phyloP scores from a whole-genome alignment of 108 stramenopile genomes.

The Poteriospumella lacustris region DNA sequence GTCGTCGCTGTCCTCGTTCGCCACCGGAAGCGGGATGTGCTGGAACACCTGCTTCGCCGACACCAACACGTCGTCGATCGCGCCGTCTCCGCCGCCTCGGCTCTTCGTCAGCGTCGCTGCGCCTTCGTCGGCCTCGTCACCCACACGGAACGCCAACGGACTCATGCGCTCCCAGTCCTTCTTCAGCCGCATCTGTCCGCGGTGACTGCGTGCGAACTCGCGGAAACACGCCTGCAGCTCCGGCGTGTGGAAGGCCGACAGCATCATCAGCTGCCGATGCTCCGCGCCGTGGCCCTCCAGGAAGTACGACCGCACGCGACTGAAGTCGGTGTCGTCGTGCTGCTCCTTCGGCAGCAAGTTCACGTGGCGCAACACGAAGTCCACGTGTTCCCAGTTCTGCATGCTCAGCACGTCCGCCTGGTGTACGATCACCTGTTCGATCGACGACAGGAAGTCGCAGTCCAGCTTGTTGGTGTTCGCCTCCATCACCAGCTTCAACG shows the following conservation, averaged over 20 bases:
- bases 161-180: conserved; percentile 51
- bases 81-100: conserved; percentile 57
- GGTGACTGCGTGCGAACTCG: conserved; percentile 51
- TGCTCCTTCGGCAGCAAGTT: conserved; percentile 73
- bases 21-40: too few relatives aligned
- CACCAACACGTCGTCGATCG: conserved; percentile 63
- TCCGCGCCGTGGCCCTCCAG: conserved; percentile 67
- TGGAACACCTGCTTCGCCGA: conserved; percentile 83
- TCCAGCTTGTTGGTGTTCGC: conserved; percentile 46
- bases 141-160: conserved; percentile 62
- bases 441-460: conserved; percentile 76
- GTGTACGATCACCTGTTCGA: conserved; percentile 72
- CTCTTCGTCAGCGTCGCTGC: too few relatives aligned
- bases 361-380: conserved; percentile 57
- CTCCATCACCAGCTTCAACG: conserved; percentile 69
- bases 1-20: too few relatives aligned
- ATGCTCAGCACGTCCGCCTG: conserved; percentile 77
- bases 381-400: conserved; percentile 95
- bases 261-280: conserved; percentile 77
- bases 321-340: conserved; percentile 73
- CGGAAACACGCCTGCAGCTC: background rate
- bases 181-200: conserved; percentile 63
- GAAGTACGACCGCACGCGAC: conserved; percentile 78
- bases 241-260: background rate
- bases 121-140: conserved; percentile 50